Base-by-base conservation (phyloP, 2,329 filamentous ascomycete species). In the Fusarium pseudoanthophilum region DNA sequence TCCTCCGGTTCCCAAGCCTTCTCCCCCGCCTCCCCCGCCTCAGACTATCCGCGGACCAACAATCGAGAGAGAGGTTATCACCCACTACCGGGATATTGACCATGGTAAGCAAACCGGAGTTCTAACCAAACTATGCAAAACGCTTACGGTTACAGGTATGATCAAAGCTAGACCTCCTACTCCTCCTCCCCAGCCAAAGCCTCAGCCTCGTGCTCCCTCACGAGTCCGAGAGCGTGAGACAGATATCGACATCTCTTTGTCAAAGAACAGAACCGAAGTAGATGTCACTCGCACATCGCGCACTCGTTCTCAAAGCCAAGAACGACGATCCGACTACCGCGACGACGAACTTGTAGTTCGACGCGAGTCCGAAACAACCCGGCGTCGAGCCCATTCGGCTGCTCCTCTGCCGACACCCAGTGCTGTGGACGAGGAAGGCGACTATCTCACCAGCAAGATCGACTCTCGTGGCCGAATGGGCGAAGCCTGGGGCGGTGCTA, bases 61-160 rank as follows among this genome's bases (percentile, higher is more conserved):
- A 2, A 94, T 97, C 75, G 93, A 95, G 82, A 91, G 95, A 78
- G 93, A 97, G 79, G 91, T 97, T 66, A 95, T 97, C 74, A 97
- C 94, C 1, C 93, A 96, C 82, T 95, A 96, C 80, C 89, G 92
- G 65, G 93, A 95, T 79, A 92, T 97, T 76, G 93, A 97, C 79
- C 94, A 97, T 83, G 95, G 93, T 94, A 85, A 80, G 90, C 34
- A 43, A 13, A 39, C 18, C 14, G 11, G 51, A 52, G 9, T 32
- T 32, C 20, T 10, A 30, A 14, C 11, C 28, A 52, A n/a, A n/a
- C 13, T 26, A 24, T n/a, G 20, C 40, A 46, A 37, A 67, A 43
- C 13, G 16, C 67, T 77, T 57, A 78, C 61, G 28, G 18, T 39
- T 37, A 30, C 65, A 90, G 88, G 87, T 43, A 80, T 88, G 45